Base-by-base conservation (phyloP, 768 basidiomycete genomes). In the Thelephora aurantiotincta region DNA sequence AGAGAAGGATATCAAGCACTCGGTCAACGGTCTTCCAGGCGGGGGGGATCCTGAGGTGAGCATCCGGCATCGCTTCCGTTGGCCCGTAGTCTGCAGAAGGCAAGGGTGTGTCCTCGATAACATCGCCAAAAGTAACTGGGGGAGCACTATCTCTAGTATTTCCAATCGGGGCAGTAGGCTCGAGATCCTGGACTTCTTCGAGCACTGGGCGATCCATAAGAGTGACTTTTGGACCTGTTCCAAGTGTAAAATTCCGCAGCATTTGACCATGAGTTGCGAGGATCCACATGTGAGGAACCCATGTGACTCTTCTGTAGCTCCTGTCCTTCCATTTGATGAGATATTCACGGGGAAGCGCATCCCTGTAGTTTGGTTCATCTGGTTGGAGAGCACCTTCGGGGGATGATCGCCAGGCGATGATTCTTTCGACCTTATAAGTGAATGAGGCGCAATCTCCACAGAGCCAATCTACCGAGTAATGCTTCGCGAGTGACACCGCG, bases 221-320 rank as follows among this genome's bases (percentile, higher is more conserved):
- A 34, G 78, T 69, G 12, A 91, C 73, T 14, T 57, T 74, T 79
- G 1, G 83, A 65, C 3, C 91, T 89, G 12, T 70, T 67, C 7
- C 60, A 54, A 35, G 38, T 22, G 93, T 66, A 64, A 94, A 97
- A 58, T 86, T 75, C 54, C 81, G 83, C 50, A 96, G 65, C 58
- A 81, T 87, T 11, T 62, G 57, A n/a, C 64, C 58, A 45, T 76
- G 68, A n/a, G 75, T 79, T 9, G 82, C 75, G 26, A 79, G 67
- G 1, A 96, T 68, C 90, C 90, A 97, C 69, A 83, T 79, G 55
- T 97, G 92, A 26, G 90, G 84, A 1, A 96, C 90, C 92, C 92
- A 97, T 60, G 83, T 73, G 11, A 75, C 66, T 37, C 82, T 75
- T 46, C 84, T 69, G 61, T 86, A 97, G 53, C 90, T 87, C 41